Base-by-base conservation (phyloP, 768 basidiomycete genomes). In the Trametes villosa region DNA sequence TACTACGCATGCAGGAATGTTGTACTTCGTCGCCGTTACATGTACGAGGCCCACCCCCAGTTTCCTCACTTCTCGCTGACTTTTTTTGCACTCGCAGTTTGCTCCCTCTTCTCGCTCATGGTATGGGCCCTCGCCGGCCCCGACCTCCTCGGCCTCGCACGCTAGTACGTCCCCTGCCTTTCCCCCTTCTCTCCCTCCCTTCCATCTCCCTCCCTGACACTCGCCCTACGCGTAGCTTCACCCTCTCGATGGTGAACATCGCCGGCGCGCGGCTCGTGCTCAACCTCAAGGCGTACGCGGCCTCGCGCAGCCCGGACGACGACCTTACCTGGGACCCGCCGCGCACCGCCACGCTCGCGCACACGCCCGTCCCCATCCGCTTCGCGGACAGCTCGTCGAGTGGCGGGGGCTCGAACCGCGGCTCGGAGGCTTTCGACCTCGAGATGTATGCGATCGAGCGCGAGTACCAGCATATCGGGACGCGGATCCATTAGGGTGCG, bases 241-340 rank as follows among this genome's bases (percentile, higher is more conserved):
- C 70, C 7, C 61, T 71, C 9, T 68, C 70, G 2, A 66, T 71
- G 61, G 70, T 71, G 44, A 71, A 71, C 59, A 50, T 70, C 51
- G 66, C 67, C 30, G 66, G 67, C 7, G 67, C 68, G 3, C 64
- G 70, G 18, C 66, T 71, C 31, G 64, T 71, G 15, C 60, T 71
- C n/a, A 71, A 71, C 34, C 64, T 71, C 26, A 70, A 70, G 50
- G 53, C 63, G 4, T 71, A 62, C 58, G 62, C 67, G 6, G 66
- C 61, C 0, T 66, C 65, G 29, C 42, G 57, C 33, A 41, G 40
- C 9, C 40, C 54, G 29, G 53, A 52, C 47, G 55, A 33, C 26
- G 57, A 53, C 50, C 63, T 58, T 7, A 52, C 45, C 29, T 63
- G 57, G 62, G 62, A 63, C 57, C 31, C 34, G 36, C 15, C 33